Evolutionary conservation across 441 rosid genomes (phyloP).

Genomic region (Capsella rubella): DNA sequence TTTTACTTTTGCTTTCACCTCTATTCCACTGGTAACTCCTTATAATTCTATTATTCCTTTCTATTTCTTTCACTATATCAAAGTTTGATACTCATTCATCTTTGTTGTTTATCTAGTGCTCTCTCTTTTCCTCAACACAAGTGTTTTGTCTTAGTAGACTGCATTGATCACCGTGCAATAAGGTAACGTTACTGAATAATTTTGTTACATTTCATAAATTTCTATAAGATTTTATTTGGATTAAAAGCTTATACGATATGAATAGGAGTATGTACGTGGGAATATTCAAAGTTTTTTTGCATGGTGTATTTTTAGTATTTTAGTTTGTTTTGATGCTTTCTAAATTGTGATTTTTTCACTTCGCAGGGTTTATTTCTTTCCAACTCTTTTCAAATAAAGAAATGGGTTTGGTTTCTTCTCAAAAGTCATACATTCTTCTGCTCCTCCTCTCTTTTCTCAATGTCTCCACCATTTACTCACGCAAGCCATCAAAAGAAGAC

Average conservation of each 20-base stretch:
- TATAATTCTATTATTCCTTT: not conserved
- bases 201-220: not conserved
- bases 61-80: not conserved
- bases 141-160: not conserved
- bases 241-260: not conserved
- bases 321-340: not conserved
- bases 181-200: not conserved
- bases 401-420: slow-evolving; percentile 7
- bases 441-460: slow-evolving; percentile 19
- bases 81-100: not conserved
- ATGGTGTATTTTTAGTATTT: not conserved
- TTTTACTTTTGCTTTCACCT: not conserved
- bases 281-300: not conserved
- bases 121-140: slow-evolving; percentile 13
- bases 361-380: not conserved
- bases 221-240: not conserved
- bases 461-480: slow-evolving; percentile 12
- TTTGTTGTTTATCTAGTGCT: slow-evolving; percentile 2
- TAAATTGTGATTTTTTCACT: not conserved
- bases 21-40: not conserved
- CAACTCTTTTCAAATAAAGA: not conserved
- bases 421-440: slow-evolving; percentile 3
- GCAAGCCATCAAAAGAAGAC: slow-evolving; percentile 10
- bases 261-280: not conserved
- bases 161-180: not conserved